Conservation (phyloP, 345 rosid genomes). For the Salix udensis region DNA sequence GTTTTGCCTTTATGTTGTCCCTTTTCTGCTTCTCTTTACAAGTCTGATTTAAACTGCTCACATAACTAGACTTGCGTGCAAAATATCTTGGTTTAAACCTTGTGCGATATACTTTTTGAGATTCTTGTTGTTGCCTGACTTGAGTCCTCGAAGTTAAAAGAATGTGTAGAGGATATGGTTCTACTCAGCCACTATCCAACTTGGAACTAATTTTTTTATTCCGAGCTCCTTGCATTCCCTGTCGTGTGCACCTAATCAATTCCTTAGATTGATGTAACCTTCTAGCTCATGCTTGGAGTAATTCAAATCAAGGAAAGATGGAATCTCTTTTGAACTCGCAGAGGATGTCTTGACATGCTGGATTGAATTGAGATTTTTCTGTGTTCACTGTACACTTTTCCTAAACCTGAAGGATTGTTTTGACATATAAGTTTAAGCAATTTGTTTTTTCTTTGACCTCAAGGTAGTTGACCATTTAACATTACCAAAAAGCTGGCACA, state of each 20-base stretch:
- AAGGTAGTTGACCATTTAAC: not conserved
- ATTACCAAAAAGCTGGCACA: not conserved
- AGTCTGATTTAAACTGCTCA: not conserved
- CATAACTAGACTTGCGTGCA: not conserved
- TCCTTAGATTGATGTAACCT: not conserved
- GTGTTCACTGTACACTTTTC: not conserved
- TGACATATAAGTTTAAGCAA: not conserved
- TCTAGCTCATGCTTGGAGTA: not conserved
- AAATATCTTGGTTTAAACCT: not conserved
- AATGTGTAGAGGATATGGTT: not conserved
- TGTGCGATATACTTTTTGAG: not conserved
- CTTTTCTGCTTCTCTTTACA: not conserved
- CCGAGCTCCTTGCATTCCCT: not conserved
- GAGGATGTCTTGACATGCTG: not conserved
- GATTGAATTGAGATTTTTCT: not conserved
- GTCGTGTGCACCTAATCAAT: not conserved
- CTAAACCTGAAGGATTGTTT: not conserved
- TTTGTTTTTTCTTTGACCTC: not conserved
- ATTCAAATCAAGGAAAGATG: not conserved
- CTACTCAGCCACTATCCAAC: not conserved
- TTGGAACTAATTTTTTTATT: not conserved
- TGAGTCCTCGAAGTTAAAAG: not conserved
- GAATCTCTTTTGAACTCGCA: not conserved
- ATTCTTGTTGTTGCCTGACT: not conserved
- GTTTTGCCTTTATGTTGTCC: not conserved